Percentiles rank a stretch among this genome's conserved stretches.
Conservation (phyloP, 2,329 filamentous ascomycete species). For the Aureobasidium sp. region DNA sequence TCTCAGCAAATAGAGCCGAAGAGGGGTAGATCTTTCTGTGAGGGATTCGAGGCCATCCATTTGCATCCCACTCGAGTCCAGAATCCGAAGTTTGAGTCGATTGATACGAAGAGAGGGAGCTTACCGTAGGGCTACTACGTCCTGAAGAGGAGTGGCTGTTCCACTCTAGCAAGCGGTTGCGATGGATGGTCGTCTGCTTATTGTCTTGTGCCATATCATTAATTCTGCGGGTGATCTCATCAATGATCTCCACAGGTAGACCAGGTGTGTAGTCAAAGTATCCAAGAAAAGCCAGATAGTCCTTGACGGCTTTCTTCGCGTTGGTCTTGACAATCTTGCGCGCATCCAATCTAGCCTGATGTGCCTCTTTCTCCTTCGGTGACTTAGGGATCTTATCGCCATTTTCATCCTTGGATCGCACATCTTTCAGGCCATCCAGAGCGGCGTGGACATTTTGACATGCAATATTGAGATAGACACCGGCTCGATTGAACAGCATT, state of each 20-base stretch:
- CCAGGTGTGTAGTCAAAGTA: constrained; percentile 84
- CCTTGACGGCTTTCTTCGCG: constrained; percentile 79
- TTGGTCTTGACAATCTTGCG: constrained; percentile 76
- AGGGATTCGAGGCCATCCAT: constrained; percentile 52
- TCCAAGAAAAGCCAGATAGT: constrained; percentile 77
- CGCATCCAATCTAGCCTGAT: constrained; percentile 56
- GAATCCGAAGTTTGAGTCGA: constrained; percentile 29
- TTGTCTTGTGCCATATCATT: constrained; percentile 59
- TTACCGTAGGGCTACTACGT: constrained; percentile 29
- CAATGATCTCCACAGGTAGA: constrained; percentile 64
- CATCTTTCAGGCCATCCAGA: constrained; percentile 52
- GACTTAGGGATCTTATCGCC: background rate
- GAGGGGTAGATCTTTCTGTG: constrained; percentile 59
- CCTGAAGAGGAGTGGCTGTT: constrained; percentile 22
- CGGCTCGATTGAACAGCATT: constrained; percentile 79
- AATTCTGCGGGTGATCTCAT: constrained; percentile 64
- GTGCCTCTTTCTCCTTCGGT: constrained; percentile 32
- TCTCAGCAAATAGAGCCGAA: constrained; percentile 75
- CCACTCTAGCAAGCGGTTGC: constrained; percentile 33
- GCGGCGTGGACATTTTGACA: constrained; percentile 69
- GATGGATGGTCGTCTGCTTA: constrained; percentile 33
- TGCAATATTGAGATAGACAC: constrained; percentile 76
- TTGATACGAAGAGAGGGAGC: constrained; percentile 51
- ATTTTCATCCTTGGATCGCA: constrained; percentile 33
- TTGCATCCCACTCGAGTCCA: constrained; percentile 34